A percentile compares a stretch with the other conserved stretches of the same genome.
Conservation (phyloP, 2,329 filamentous ascomycete species). For the Aureobasidium sp. region DNA sequence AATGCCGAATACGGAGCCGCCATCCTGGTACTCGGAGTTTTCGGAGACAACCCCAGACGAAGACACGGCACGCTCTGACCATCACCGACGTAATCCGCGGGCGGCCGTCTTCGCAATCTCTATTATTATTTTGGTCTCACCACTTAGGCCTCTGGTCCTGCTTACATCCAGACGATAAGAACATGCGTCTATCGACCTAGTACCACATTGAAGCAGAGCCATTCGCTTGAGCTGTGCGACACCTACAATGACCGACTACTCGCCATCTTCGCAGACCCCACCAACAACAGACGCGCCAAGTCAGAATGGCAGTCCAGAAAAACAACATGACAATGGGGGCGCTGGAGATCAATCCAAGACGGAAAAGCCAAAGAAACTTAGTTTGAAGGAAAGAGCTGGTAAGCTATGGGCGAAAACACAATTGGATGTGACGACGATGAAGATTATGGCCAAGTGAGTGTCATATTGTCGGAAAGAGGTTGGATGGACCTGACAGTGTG, state of each 20-base stretch:
- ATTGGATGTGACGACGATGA: constrained; percentile 23
- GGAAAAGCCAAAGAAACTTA: constrained; percentile 17
- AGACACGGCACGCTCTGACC: background rate
- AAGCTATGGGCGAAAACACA: constrained; percentile 13
- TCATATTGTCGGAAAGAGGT: too few species aligned
- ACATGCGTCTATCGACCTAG: background rate
- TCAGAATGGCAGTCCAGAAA: background rate
- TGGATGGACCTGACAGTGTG: background rate
- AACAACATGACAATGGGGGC: background rate
- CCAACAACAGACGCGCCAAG: background rate
- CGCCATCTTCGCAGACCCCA: background rate
- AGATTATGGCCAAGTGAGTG: constrained; percentile 24
- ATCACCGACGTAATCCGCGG: background rate
- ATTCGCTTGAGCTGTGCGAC: constrained; percentile 7
- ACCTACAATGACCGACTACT: background rate
- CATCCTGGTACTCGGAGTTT: background rate
- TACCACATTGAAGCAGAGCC: background rate
- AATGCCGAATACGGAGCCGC: background rate
- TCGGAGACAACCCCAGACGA: background rate
- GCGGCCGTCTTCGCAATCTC: constrained; percentile 2
- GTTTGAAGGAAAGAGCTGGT: constrained; percentile 13
- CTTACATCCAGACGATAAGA: background rate
- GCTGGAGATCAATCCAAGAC: background rate
- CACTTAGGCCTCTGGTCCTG: background rate
- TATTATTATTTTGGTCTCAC: constrained; percentile 1